Conservation (phyloP, 768 basidiomycete genomes). For the Hortiboletus flavorubellus region DNA sequence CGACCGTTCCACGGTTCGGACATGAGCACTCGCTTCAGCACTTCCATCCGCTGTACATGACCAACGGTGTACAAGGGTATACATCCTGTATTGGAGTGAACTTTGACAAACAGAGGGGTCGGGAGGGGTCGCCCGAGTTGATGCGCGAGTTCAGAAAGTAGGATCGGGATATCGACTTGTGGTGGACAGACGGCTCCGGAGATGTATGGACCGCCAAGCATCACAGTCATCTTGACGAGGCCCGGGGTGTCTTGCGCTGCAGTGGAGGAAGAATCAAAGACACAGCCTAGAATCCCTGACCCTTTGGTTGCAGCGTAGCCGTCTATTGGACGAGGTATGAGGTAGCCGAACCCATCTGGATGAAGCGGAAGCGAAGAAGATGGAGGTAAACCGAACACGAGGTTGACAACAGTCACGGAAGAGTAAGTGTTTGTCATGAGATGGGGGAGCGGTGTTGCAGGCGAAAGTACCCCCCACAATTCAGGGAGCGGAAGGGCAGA, state of each 20-base stretch:
- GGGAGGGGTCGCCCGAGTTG: slow-evolving; percentile 51
- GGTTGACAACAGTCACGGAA: slow-evolving; percentile 83
- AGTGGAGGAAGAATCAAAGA: slow-evolving; percentile 86
- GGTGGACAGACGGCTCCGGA: slow-evolving; percentile 8
- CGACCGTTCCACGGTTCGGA: slow-evolving; percentile 42
- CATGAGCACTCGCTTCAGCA: slow-evolving; percentile 45
- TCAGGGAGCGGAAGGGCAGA: slow-evolving; percentile 71
- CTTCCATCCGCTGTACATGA: slow-evolving; percentile 65
- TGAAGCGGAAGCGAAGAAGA: slow-evolving; percentile 47
- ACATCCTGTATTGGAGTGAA: slow-evolving; percentile 57
- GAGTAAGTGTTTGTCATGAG: slow-evolving; percentile 68
- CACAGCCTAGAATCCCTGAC: slow-evolving; percentile 70
- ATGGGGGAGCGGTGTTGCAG: slow-evolving; percentile 50
- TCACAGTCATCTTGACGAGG: slow-evolving; percentile 80
- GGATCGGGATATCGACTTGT: slow-evolving; percentile 24
- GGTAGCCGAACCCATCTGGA: slow-evolving; percentile 90
- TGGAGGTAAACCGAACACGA: slow-evolving; percentile 64
- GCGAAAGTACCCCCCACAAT: slow-evolving; percentile 43
- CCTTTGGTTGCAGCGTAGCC: slow-evolving; percentile 43
- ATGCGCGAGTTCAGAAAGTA: slow-evolving; percentile 34
- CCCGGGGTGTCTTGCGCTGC: slow-evolving; percentile 49
- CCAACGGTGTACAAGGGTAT: slow-evolving; percentile 79
- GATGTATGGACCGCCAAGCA: slow-evolving; percentile 81
- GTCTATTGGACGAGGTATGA: slow-evolving; percentile 72
- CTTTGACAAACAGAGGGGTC: slow-evolving; percentile 49